These are phyloP conservation scores for Neurospora sp. DNA, from an alignment of 495 filamentous ascomycete species.

Conservation along the genomic window DNA sequence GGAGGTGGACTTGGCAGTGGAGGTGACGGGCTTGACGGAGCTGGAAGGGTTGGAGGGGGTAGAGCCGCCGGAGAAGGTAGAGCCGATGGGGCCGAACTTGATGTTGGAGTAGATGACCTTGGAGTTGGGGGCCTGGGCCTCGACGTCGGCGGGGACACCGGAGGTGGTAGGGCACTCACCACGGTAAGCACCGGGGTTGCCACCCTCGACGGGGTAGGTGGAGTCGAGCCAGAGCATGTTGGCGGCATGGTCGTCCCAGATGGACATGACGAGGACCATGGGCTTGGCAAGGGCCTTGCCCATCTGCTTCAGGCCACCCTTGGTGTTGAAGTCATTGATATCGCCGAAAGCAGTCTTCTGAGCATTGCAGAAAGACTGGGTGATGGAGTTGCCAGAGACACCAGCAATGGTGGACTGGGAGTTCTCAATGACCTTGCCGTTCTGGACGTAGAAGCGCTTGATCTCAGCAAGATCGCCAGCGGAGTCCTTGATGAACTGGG, in stretches of 20 bases:
- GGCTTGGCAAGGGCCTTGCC: slow-evolving; percentile 42
- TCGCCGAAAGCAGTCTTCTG: slow-evolving; percentile 56
- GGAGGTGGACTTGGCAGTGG: slow-evolving; percentile 6
- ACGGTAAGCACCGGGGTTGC: slow-evolving; percentile 51
- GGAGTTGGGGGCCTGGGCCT: slow-evolving; percentile 42
- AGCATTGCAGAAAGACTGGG: slow-evolving; percentile 46
- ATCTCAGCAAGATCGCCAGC: slow-evolving; percentile 50
- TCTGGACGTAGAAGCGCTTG: slow-evolving; percentile 62
- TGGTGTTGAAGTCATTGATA: slow-evolving; percentile 42
- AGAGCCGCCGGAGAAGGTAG: slow-evolving; percentile 37
- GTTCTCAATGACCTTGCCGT: slow-evolving; percentile 51
- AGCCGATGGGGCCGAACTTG: slow-evolving; percentile 57
- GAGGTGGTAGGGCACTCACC: slow-evolving; percentile 55
- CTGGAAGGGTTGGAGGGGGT: slow-evolving; percentile 1
- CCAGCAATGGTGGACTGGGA: slow-evolving; percentile 41
- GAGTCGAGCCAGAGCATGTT: slow-evolving; percentile 85
- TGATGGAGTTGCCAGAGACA: slow-evolving; percentile 48
- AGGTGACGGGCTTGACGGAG: slow-evolving; percentile 8
- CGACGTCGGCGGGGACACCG: slow-evolving; percentile 50
- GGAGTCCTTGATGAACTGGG: slow-evolving; percentile 49
- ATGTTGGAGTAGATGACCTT: slow-evolving; percentile 54
- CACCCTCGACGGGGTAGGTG: slow-evolving; percentile 51
- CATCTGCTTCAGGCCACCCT: slow-evolving; percentile 53
- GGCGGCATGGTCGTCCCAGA: slow-evolving; percentile 69
- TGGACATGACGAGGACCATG: slow-evolving; percentile 68